Evolutionary conservation across 805 yeast species (phyloP).

Genomic region (Blastobotrys terrestris): DNA sequence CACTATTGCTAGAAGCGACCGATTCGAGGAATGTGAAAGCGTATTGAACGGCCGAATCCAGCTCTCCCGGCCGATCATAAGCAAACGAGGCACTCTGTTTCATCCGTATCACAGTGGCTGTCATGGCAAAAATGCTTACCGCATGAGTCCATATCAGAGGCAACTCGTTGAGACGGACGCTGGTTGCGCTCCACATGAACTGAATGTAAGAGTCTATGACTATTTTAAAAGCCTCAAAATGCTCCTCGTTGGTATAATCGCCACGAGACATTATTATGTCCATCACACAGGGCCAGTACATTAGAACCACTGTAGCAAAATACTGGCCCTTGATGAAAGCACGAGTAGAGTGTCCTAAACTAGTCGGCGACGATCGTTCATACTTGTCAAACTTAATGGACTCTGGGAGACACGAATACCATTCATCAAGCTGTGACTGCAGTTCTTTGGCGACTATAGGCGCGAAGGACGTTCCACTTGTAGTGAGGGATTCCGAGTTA

Average conservation of each 20-base stretch:
- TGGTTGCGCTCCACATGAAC: conserved; percentile 3
- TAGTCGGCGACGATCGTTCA: background rate
- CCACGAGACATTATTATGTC: conserved; percentile 5
- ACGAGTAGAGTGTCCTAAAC: conserved; percentile 1
- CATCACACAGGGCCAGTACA: conserved; percentile 8
- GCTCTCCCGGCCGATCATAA: conserved; percentile 6
- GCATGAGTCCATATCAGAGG: conserved; percentile 8
- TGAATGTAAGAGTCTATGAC: conserved; percentile 5
- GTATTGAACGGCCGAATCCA: background rate
- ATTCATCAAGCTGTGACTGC: conserved; percentile 6
- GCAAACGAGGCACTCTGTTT: background rate
- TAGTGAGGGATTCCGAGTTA: background rate
- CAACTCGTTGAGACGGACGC: conserved; percentile 4
- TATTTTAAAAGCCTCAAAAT: conserved; percentile 5
- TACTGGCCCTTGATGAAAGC: conserved; percentile 6
- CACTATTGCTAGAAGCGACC: background rate
- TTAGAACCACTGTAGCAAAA: conserved; percentile 3
- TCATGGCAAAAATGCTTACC: conserved; percentile 6
- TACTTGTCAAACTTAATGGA: conserved; percentile 4
- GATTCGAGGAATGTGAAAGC: conserved; percentile 8
- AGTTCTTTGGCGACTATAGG: conserved; percentile 8
- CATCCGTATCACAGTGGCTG: conserved; percentile 6
- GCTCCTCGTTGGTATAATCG: background rate
- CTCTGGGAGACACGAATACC: conserved; percentile 4
- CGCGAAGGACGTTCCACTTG: conserved; percentile 1